Evolutionary conservation across 768 basidiomycete species (phyloP).

Genomic region (Leucocoprinus leucothites): DNA sequence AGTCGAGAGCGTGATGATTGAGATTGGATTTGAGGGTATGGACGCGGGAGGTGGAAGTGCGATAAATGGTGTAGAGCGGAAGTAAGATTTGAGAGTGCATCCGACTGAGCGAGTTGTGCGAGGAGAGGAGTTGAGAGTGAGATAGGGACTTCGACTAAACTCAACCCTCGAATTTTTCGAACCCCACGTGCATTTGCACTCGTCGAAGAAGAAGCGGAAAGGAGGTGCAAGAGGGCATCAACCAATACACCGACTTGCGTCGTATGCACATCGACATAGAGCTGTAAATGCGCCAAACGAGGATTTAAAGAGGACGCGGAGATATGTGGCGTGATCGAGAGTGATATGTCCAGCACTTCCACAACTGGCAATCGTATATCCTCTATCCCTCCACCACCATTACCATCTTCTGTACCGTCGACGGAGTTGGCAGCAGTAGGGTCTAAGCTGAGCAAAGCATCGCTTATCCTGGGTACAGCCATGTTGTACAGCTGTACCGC

Average conservation of each 20-base stretch:
- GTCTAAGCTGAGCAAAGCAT: background rate
- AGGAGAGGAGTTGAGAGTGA: constrained; percentile 1
- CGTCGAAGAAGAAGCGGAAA: background rate
- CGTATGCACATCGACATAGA: background rate
- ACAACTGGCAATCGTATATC: constrained; percentile 3
- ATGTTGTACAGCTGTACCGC: constrained; percentile 30
- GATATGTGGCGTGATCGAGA: constrained; percentile 3
- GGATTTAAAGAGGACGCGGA: background rate
- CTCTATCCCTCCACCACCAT: background rate
- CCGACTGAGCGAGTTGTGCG: background rate
- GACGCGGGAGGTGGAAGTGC: constrained; percentile 6
- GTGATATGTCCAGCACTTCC: constrained; percentile 18
- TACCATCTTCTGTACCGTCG: background rate
- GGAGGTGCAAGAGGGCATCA: background rate
- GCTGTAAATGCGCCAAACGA: constrained; percentile 1
- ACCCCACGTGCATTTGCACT: too few relatives aligned
- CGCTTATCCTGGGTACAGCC: constrained; percentile 11
- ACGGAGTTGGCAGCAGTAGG: too few relatives aligned
- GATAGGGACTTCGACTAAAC: constrained; percentile 1
- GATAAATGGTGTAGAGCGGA: background rate
- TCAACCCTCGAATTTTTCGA: constrained; percentile 2
- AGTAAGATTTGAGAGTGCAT: background rate
- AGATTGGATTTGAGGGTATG: background rate
- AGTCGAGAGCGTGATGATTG: background rate
- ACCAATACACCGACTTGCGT: background rate